Percentiles rank a stretch among this genome's conserved stretches.
Conservation (phyloP, 305 asterid genomes). For the Solanum hybrid region DNA sequence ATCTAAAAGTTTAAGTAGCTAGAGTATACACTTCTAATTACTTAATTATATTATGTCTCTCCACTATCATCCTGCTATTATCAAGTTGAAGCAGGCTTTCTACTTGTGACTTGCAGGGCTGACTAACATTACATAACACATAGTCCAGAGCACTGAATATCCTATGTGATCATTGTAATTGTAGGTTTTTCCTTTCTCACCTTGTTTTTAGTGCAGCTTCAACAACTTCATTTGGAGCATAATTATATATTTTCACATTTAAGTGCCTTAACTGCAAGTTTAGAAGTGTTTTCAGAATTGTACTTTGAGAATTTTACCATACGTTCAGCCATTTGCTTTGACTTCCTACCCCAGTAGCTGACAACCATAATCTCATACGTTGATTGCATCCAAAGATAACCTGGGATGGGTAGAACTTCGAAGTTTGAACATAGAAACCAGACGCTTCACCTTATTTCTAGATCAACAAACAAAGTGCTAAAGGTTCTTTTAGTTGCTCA, state of each 20-base stretch:
- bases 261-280: neutral
- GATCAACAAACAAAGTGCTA: neutral
- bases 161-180: neutral
- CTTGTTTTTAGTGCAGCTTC: neutral
- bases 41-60: neutral
- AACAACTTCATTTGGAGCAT: neutral
- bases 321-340: neutral
- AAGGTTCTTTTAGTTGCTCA: neutral
- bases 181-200: neutral
- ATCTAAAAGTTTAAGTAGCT: neutral
- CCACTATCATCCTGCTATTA: neutral
- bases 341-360: neutral
- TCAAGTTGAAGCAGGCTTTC: neutral
- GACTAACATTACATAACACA: neutral
- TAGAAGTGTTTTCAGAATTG: neutral
- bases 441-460: neutral
- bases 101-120: neutral
- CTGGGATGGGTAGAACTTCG: neutral
- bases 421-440: neutral
- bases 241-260: neutral
- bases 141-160: neutral
- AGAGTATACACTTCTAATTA: neutral
- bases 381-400: neutral
- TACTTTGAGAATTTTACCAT: neutral
- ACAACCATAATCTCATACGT: neutral